These are phyloP conservation scores for Pseudocercospora vitis DNA, from an alignment of 2,329 filamentous ascomycete genomes.

Conservation along the genomic window DNA sequence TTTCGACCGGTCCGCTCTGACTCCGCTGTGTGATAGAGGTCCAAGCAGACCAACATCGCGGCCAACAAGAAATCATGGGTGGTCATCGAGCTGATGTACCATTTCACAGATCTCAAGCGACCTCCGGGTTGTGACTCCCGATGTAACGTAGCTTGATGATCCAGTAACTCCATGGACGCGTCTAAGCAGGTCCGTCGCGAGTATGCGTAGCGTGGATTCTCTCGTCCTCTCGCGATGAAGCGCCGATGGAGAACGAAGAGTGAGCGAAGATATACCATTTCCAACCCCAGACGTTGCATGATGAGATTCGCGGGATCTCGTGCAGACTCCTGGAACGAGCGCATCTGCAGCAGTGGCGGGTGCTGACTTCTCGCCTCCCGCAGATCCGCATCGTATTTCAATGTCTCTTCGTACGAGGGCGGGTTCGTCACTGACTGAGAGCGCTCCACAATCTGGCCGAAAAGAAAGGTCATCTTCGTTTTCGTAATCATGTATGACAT, in stretches of 20 bases:
- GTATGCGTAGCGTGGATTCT: slow-evolving; percentile 78
- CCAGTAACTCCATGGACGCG: slow-evolving; percentile 77
- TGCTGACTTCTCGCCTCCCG: slow-evolving; percentile 63
- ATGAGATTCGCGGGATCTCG: slow-evolving; percentile 68
- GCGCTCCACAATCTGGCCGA: slow-evolving; percentile 70
- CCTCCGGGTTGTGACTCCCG: slow-evolving; percentile 71
- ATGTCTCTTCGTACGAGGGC: slow-evolving; percentile 59
- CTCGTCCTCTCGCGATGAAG: slow-evolving; percentile 74
- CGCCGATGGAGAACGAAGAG: slow-evolving; percentile 86
- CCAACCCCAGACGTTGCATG: slow-evolving; percentile 79
- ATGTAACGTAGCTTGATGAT: slow-evolving; percentile 73
- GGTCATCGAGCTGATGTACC: slow-evolving; percentile 75
- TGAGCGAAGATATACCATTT: slow-evolving; percentile 84
- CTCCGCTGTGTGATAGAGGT: slow-evolving; percentile 69
- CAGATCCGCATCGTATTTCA: slow-evolving; percentile 60
- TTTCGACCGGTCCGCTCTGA: slow-evolving; percentile 42
- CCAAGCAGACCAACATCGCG: slow-evolving; percentile 79
- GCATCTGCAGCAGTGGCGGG: slow-evolving; percentile 76
- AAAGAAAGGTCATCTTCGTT: slow-evolving; percentile 64
- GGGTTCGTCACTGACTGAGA: slow-evolving; percentile 62
- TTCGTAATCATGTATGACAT: slow-evolving; percentile 79
- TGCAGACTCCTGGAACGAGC: slow-evolving; percentile 69
- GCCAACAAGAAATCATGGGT: slow-evolving; percentile 84
- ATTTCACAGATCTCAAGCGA: slow-evolving; percentile 69
- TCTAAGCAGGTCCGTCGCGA: slow-evolving; percentile 83